These are phyloP conservation scores for Fraxinus floribunda DNA, from an alignment of 305 asterid genomes.

Conservation along the genomic window DNA sequence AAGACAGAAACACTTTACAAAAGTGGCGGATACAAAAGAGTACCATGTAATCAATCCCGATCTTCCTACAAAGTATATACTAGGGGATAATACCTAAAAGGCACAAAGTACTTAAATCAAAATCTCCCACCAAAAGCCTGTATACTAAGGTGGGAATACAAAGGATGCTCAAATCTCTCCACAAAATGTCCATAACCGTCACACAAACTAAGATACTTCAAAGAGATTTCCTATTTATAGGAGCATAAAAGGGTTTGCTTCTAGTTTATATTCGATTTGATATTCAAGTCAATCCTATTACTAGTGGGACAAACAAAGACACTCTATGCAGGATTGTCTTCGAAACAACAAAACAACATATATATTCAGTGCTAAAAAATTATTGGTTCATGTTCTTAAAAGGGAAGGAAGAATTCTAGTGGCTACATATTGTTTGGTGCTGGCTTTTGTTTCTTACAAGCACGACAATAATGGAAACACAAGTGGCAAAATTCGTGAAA, in stretches of 20 bases:
- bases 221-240: background rate
- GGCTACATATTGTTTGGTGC: background rate
- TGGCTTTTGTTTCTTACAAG: background rate
- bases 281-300: background rate
- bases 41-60: background rate
- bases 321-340: background rate
- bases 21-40: background rate
- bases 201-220: background rate
- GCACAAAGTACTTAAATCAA: background rate
- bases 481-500: background rate
- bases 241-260: background rate
- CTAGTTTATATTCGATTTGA: background rate
- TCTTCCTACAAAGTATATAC: background rate
- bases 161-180: background rate
- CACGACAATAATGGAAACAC: background rate
- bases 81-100: background rate
- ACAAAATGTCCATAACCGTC: background rate
- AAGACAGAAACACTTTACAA: background rate
- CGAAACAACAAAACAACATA: background rate
- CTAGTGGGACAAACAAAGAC: background rate
- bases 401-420: background rate
- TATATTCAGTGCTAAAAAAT: background rate
- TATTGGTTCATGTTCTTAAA: background rate
- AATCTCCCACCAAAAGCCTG: background rate
- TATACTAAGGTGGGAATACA: background rate